Evolutionary conservation across 805 yeast genomes (phyloP).

Genomic region (Torulaspora delbrueckii): DNA sequence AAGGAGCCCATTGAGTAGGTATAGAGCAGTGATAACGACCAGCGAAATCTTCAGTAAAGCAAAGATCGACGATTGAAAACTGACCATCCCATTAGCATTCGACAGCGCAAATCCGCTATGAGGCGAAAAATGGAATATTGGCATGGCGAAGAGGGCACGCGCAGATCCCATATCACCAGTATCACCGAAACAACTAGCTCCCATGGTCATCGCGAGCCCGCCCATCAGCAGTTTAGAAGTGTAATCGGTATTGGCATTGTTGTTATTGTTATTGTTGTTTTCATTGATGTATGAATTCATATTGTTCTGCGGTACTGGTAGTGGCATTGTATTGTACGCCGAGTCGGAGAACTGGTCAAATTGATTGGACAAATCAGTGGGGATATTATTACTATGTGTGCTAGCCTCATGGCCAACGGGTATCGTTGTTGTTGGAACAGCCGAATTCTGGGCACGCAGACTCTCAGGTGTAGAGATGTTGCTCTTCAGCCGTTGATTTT

Average conservation of each 20-base stretch:
- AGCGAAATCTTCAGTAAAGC: conserved; percentile 28
- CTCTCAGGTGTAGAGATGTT: conserved; percentile 15
- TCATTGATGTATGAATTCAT: no score
- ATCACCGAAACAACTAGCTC: conserved; percentile 54
- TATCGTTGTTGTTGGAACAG: conserved; percentile 7
- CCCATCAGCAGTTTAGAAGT: conserved; percentile 53
- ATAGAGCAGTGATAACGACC: conserved; percentile 26
- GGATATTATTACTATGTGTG: conserved; percentile 10
- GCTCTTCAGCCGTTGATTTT: conserved; percentile 41
- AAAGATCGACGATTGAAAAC: conserved; percentile 27
- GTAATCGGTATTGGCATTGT: conserved; percentile 15
- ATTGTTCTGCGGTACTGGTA: not conserved
- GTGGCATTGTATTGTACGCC: not conserved
- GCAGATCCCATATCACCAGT: conserved; percentile 38
- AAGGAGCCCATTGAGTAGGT: conserved; percentile 24
- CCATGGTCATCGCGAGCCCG: conserved; percentile 60
- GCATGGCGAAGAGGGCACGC: conserved; percentile 46
- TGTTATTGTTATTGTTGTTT: conserved; percentile 1
- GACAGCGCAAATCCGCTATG: conserved; percentile 17
- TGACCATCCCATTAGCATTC: conserved; percentile 27
- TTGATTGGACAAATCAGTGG: not conserved
- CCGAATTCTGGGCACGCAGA: conserved; percentile 9
- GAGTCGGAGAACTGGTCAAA: conserved; percentile 4
- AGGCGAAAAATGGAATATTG: conserved; percentile 36
- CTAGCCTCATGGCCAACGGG: conserved; percentile 3